Percentiles rank a stretch among this genome's conserved stretches.
These are phyloP conservation scores for Backusella luteola DNA, from an alignment of 192 early-diverging fungal species.

Conservation along the genomic window DNA sequence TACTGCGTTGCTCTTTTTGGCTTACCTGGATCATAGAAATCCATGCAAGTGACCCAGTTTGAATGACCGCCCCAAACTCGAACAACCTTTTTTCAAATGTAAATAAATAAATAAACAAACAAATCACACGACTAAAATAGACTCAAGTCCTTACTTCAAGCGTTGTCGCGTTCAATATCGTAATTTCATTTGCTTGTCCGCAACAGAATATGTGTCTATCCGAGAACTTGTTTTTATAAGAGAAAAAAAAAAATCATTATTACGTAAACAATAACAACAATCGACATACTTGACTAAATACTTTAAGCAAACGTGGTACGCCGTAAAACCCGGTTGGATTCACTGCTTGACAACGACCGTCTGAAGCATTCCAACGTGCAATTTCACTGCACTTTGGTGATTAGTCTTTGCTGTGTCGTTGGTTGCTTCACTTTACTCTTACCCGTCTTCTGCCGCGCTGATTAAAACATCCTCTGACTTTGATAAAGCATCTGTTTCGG, in stretches of 20 bases:
- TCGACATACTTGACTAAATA: constrained; percentile 31
- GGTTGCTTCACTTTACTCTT: constrained; percentile 4
- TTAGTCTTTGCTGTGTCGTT: not conserved
- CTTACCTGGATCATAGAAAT: constrained; percentile 48
- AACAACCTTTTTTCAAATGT: constrained; percentile 35
- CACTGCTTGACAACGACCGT: constrained; percentile 51
- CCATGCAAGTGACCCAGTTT: constrained; percentile 54
- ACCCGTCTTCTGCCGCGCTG: constrained; percentile 59
- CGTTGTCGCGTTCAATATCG: constrained; percentile 48
- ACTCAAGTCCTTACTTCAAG: constrained; percentile 35
- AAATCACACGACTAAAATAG: not conserved
- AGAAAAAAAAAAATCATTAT: not conserved
- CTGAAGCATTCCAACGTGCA: constrained; percentile 47
- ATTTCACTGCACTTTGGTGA: constrained; percentile 34
- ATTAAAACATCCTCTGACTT: constrained; percentile 47
- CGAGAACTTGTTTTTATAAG: constrained; percentile 15
- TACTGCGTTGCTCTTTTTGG: not conserved
- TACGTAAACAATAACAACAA: not conserved
- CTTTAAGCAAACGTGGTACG: constrained; percentile 43
- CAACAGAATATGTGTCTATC: constrained; percentile 52
- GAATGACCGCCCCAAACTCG: constrained; percentile 58
- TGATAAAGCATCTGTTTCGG: constrained; percentile 40
- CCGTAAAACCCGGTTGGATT: constrained; percentile 46
- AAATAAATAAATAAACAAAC: not conserved
- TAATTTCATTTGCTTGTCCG: constrained; percentile 51